These are phyloP conservation scores for Symbiotaphrina buchneri DNA, from an alignment of 495 filamentous ascomycete species.

Conservation along the genomic window DNA sequence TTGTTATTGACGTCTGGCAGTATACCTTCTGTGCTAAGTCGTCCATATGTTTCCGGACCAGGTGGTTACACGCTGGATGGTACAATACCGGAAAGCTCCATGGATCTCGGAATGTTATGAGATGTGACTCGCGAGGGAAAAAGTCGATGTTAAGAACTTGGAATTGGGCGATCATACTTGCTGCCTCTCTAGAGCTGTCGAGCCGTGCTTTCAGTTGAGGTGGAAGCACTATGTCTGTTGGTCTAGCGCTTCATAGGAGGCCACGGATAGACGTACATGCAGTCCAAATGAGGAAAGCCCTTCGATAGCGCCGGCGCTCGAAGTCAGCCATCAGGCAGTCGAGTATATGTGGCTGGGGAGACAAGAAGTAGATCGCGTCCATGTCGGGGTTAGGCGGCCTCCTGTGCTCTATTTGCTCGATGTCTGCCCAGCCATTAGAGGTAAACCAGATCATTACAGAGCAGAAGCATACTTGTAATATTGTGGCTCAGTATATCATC, in stretches of 20 bases:
- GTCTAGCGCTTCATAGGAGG: neutral
- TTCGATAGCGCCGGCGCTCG: conserved; percentile 55
- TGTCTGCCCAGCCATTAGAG: conserved; percentile 33
- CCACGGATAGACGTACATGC: conserved; percentile 35
- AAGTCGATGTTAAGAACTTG: conserved; percentile 65
- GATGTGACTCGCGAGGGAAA: conserved; percentile 73
- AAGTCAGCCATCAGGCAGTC: conserved; percentile 88
- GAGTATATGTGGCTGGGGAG: conserved; percentile 64
- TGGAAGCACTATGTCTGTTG: neutral
- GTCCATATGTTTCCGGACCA: conserved; percentile 62
- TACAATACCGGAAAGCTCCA: conserved; percentile 86
- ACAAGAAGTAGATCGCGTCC: conserved; percentile 85
- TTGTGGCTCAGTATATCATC: conserved; percentile 91
- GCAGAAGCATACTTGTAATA: conserved; percentile 50
- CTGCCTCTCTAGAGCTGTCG: conserved; percentile 34
- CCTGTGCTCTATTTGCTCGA: conserved; percentile 75
- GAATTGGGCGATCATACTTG: conserved; percentile 51
- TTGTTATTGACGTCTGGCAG: conserved; percentile 6
- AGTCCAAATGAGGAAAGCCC: conserved; percentile 65
- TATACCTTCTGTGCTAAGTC: conserved; percentile 69
- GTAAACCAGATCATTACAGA: neutral
- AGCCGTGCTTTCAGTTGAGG: no score
- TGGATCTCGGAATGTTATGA: conserved; percentile 80
- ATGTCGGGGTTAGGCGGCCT: conserved; percentile 60
- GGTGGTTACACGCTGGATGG: conserved; percentile 70